phyloP scores from a whole-genome alignment of 768 basidiomycete genomes.

The Kwoniella dendrophila region DNA sequence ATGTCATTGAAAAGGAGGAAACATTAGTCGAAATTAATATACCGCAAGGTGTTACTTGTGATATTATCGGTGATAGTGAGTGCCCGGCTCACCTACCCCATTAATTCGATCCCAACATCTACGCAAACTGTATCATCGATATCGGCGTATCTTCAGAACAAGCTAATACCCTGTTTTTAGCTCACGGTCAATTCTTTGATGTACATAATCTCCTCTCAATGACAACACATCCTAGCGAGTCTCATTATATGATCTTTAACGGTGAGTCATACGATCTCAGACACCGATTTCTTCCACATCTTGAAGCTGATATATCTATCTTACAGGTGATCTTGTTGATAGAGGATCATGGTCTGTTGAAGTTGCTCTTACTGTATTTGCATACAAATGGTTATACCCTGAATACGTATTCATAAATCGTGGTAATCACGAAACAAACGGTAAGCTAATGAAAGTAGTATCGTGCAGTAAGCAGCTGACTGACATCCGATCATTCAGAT shows the following conservation, averaged over 20 bases:
- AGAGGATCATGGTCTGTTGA: conserved; percentile 60
- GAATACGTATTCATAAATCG: conserved; percentile 88
- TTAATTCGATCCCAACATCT: too few species aligned
- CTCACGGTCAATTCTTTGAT: conserved; percentile 85
- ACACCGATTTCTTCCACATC: not conserved
- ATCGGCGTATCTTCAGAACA: not conserved
- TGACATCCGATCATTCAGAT: conserved; percentile 57
- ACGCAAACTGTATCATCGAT: not conserved
- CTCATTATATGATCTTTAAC: conserved; percentile 64
- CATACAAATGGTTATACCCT: conserved; percentile 97
- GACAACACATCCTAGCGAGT: conserved; percentile 79
- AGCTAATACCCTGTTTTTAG: not conserved
- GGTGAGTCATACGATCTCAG: conserved; percentile 19
- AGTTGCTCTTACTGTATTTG: conserved; percentile 84
- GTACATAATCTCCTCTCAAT: conserved; percentile 81
- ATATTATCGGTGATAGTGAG: conserved; percentile 86
- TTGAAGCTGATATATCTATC: not conserved
- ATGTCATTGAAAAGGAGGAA: conserved; percentile 72
- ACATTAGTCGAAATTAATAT: conserved; percentile 77
- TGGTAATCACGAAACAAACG: conserved; percentile 73
- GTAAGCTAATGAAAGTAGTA: conserved; percentile 11
- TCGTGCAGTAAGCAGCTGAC: not conserved
- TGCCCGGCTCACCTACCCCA: too few species aligned
- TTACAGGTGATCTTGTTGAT: conserved; percentile 79
- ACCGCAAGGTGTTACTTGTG: conserved; percentile 75